A percentile compares a stretch with the other conserved stretches of the same genome.
Evolutionary conservation across 345 rosid species (phyloP).

Genomic region (Nasturtium officinale): DNA sequence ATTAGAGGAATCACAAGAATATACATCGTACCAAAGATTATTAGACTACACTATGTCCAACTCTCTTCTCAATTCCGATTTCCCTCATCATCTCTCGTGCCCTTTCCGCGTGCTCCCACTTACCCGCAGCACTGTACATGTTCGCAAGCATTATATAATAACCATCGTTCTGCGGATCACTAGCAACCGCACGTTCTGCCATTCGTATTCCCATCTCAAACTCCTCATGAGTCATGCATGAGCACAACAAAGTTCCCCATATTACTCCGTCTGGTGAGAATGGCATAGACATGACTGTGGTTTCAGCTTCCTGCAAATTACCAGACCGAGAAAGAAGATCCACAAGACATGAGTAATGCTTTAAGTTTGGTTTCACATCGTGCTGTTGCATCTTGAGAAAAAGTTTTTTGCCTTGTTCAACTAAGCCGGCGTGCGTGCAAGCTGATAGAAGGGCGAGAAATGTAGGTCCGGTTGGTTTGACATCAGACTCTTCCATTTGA

Average conservation of each 20-base stretch:
- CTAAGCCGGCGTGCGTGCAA: slow-evolving; percentile 62
- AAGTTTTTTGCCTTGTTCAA: slow-evolving; percentile 58
- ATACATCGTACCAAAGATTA: not conserved
- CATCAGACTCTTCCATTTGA: slow-evolving; percentile 58
- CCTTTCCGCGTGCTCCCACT: slow-evolving; percentile 61
- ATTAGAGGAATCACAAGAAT: not conserved
- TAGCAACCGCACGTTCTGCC: slow-evolving; percentile 57
- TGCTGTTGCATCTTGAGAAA: slow-evolving; percentile 53
- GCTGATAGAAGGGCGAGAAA: slow-evolving; percentile 73
- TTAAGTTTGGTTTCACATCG: slow-evolving; percentile 55
- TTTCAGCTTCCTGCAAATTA: slow-evolving; percentile 63
- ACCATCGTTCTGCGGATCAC: slow-evolving; percentile 65
- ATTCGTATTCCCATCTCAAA: slow-evolving; percentile 60
- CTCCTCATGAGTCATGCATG: slow-evolving; percentile 56
- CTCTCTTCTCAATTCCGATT: slow-evolving; percentile 54
- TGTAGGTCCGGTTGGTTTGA: slow-evolving; percentile 59
- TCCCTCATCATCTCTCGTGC: slow-evolving; percentile 59
- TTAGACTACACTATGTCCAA: slow-evolving; percentile 59
- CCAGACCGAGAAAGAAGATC: slow-evolving; percentile 77
- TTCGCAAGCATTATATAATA: slow-evolving; percentile 61
- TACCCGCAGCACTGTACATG: slow-evolving; percentile 65
- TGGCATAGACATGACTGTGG: slow-evolving; percentile 62
- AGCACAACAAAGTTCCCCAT: slow-evolving; percentile 69
- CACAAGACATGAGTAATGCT: slow-evolving; percentile 71
- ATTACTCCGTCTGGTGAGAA: slow-evolving; percentile 60